A percentile compares a stretch with the other conserved stretches of the same genome.
phyloP scores from a whole-genome alignment of 2,329 filamentous ascomycete species.

The Botrytis medusae region DNA sequence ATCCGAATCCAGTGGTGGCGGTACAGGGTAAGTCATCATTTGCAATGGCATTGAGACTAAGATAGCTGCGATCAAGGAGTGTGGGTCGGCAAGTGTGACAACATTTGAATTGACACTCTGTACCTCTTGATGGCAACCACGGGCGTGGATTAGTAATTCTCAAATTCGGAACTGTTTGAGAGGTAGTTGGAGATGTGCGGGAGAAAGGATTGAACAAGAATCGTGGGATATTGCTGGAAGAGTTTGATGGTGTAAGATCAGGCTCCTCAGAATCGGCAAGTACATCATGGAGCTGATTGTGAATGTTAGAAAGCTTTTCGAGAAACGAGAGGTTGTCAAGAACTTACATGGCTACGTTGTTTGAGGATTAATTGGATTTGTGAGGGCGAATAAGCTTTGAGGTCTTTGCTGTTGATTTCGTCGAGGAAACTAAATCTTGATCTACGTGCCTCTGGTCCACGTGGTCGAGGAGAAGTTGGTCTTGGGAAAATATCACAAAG shows the following conservation, averaged over 20 bases:
- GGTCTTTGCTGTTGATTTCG: constrained; percentile 45
- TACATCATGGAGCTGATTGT: constrained; percentile 9
- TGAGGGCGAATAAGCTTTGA: constrained; percentile 47
- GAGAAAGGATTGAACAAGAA: constrained; percentile 14
- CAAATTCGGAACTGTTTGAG: constrained; percentile 7
- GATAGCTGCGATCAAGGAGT: constrained; percentile 46
- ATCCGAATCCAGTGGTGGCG: constrained; percentile 53
- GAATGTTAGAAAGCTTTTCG: background rate
- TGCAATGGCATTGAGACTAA: constrained; percentile 52
- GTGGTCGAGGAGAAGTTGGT: constrained; percentile 28
- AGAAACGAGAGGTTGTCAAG: background rate
- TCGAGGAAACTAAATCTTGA: constrained; percentile 38
- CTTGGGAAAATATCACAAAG: constrained; percentile 32
- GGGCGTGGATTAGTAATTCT: constrained; percentile 27
- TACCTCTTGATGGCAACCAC: constrained; percentile 43
- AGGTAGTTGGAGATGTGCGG: constrained; percentile 9
- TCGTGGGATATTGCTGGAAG: constrained; percentile 2
- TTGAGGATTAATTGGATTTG: constrained; percentile 51
- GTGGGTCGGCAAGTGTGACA: constrained; percentile 52
- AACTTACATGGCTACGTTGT: constrained; percentile 51
- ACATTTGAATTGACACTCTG: constrained; percentile 52
- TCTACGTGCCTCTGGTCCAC: constrained; percentile 32
- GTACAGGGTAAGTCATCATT: constrained; percentile 51
- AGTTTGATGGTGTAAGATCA: background rate
- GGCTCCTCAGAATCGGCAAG: constrained; percentile 3